Evolutionary conservation across 495 filamentous ascomycete species (phyloP).

Genomic region (Penicillium roqueforti): DNA sequence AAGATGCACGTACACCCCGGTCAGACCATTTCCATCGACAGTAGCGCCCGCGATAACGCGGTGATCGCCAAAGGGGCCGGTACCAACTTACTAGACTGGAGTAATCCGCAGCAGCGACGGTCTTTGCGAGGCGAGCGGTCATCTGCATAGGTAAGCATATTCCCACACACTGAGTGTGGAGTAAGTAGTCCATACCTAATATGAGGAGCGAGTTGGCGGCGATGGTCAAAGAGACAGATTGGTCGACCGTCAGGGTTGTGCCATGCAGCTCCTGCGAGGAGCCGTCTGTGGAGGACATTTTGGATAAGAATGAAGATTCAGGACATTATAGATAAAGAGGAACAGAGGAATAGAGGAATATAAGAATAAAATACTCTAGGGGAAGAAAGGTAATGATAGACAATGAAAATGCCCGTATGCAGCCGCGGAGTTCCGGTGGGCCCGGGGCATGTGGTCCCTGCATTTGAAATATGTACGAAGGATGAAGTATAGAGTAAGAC

Average conservation of each 20-base stretch:
- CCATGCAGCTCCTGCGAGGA: slow-evolving; percentile 29
- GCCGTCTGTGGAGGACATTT: slow-evolving; percentile 26
- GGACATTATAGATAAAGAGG: slow-evolving; percentile 1
- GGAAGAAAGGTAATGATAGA: background rate
- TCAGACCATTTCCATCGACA: slow-evolving; percentile 14
- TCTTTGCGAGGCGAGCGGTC: slow-evolving; percentile 32
- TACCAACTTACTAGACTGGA: slow-evolving; percentile 32
- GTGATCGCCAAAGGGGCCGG: slow-evolving; percentile 11
- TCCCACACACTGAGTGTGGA: background rate
- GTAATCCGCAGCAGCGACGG: slow-evolving; percentile 37
- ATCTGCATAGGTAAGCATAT: slow-evolving; percentile 20
- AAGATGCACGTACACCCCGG: background rate
- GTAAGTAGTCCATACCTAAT: slow-evolving; percentile 44
- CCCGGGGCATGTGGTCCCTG: slow-evolving; percentile 4
- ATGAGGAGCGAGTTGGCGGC: slow-evolving; percentile 62
- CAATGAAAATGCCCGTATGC: background rate
- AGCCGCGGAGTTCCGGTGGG: slow-evolving; percentile 14
- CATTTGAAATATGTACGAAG: background rate
- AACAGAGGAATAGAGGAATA: background rate
- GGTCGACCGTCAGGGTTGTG: slow-evolving; percentile 51
- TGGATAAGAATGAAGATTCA: slow-evolving; percentile 10
- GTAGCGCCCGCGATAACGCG: slow-evolving; percentile 7
- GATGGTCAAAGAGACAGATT: slow-evolving; percentile 58
- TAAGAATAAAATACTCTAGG: background rate
- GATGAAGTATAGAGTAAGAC: background rate